A percentile compares a stretch with the other conserved stretches of the same genome.
Conservation (phyloP, 1,284 basidiomycete species). For the Hypsizygus ulmarius region DNA sequence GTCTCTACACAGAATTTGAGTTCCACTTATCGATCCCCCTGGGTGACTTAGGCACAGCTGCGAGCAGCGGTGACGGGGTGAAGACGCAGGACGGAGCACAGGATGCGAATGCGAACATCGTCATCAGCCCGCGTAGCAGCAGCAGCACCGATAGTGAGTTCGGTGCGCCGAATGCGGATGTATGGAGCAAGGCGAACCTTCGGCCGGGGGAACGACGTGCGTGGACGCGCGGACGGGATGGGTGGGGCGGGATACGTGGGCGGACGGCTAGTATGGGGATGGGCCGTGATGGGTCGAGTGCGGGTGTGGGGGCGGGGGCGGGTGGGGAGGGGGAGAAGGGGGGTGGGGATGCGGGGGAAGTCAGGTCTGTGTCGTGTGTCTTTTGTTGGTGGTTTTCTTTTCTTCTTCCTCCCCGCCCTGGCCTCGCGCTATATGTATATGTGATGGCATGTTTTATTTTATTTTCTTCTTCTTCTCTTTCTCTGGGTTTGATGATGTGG, state of each 20-base stretch:
- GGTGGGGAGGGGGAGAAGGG: background rate
- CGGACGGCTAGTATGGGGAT: background rate
- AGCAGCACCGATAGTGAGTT: background rate
- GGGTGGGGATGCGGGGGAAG: conserved; percentile 36
- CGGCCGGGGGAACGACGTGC: conserved; percentile 51
- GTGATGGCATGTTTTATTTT: too few relatives aligned
- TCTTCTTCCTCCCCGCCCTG: background rate
- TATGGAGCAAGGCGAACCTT: conserved; percentile 60
- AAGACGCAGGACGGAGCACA: too few relatives aligned
- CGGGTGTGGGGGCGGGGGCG: conserved; percentile 12
- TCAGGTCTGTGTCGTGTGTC: conserved; percentile 53
- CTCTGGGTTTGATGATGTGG: too few relatives aligned
- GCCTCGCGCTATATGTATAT: too few relatives aligned
- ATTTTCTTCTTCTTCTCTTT: background rate
- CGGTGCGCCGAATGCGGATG: background rate
- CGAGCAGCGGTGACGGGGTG: too few relatives aligned
- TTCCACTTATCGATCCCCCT: background rate
- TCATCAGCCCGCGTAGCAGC: background rate
- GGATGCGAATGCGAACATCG: background rate
- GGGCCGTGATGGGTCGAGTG: background rate
- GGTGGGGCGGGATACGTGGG: conserved; percentile 55
- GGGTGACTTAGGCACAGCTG: background rate
- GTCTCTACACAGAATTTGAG: too few relatives aligned
- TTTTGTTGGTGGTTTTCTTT: conserved; percentile 6
- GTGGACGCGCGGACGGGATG: conserved; percentile 73